Evolutionary conservation across 257 asterid species (phyloP).

Genomic region (Ilex aquifolium): DNA sequence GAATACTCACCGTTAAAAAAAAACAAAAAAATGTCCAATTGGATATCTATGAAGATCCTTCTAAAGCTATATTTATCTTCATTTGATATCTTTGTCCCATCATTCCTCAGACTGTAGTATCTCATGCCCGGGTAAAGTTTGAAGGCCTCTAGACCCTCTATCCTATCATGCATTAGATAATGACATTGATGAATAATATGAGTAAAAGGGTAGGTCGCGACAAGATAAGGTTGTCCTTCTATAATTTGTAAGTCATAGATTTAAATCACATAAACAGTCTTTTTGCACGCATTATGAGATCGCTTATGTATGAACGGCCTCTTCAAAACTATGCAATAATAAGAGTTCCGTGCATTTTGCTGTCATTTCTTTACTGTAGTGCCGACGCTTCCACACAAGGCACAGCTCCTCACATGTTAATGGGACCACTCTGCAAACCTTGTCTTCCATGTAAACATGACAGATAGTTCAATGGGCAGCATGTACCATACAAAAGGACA

Average conservation of each 20-base stretch:
- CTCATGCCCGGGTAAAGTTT: slow-evolving; percentile 3
- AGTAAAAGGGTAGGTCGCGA: too few relatives aligned
- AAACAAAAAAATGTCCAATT: not conserved
- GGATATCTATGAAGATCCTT: slow-evolving; percentile 4
- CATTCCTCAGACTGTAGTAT: slow-evolving; percentile 6
- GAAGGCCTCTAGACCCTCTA: not conserved
- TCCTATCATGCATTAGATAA: too few relatives aligned
- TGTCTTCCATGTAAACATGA: too few relatives aligned
- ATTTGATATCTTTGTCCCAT: not conserved
- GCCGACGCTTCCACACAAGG: not conserved
- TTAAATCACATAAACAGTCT: too few relatives aligned
- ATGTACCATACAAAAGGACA: slow-evolving; percentile 10
- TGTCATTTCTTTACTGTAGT: too few relatives aligned
- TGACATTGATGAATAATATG: too few relatives aligned
- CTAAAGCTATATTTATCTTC: slow-evolving; percentile 6
- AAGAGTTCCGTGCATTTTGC: too few relatives aligned
- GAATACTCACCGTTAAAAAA: not conserved
- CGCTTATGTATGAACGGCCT: too few relatives aligned
- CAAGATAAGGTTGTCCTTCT: too few relatives aligned
- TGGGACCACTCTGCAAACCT: not conserved
- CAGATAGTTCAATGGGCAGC: not conserved
- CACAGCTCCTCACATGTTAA: slow-evolving; percentile 14
- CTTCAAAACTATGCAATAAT: too few relatives aligned
- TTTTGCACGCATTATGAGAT: too few relatives aligned
- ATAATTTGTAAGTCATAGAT: too few relatives aligned